A percentile compares a stretch with the other conserved stretches of the same genome.
phyloP scores from a whole-genome alignment of 2,329 filamentous ascomycete species.

The Cercospora canescens region DNA sequence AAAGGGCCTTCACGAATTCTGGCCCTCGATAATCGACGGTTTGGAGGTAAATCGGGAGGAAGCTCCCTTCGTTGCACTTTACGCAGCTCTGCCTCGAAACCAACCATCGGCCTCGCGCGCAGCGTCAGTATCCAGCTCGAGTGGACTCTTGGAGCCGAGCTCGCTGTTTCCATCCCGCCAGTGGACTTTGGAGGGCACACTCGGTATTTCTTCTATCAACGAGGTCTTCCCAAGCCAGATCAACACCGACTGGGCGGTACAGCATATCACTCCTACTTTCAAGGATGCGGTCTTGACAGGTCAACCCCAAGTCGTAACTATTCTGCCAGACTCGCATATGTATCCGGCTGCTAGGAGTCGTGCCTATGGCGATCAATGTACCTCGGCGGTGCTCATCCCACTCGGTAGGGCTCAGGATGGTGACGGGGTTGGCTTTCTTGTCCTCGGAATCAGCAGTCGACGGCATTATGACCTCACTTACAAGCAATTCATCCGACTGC shows the following conservation, averaged over 20 bases:
- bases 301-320: slow-evolving; percentile 22
- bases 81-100: slow-evolving; percentile 5
- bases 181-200: slow-evolving; percentile 14
- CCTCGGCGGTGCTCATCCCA: slow-evolving; percentile 36
- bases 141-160: background rate
- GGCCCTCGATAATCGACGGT: slow-evolving; percentile 16
- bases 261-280: slow-evolving; percentile 10
- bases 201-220: background rate
- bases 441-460: slow-evolving; percentile 40
- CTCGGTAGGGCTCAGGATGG: slow-evolving; percentile 27
- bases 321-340: slow-evolving; percentile 1
- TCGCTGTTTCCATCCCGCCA: background rate
- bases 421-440: slow-evolving; percentile 22
- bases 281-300: slow-evolving; percentile 8
- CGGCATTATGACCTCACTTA: slow-evolving; percentile 36
- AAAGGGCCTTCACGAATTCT: slow-evolving; percentile 20
- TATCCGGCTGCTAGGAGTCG: slow-evolving; percentile 10
- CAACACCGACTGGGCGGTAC: slow-evolving; percentile 13
- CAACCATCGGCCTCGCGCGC: background rate
- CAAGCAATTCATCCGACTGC: slow-evolving; percentile 36
- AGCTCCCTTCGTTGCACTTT: slow-evolving; percentile 23
- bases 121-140: slow-evolving; percentile 3
- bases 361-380: slow-evolving; percentile 35
- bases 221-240: slow-evolving; percentile 8
- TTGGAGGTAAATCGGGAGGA: slow-evolving; percentile 20